These are phyloP conservation scores for Dothistroma pini DNA, from an alignment of 2,329 filamentous ascomycete species.

Conservation along the genomic window DNA sequence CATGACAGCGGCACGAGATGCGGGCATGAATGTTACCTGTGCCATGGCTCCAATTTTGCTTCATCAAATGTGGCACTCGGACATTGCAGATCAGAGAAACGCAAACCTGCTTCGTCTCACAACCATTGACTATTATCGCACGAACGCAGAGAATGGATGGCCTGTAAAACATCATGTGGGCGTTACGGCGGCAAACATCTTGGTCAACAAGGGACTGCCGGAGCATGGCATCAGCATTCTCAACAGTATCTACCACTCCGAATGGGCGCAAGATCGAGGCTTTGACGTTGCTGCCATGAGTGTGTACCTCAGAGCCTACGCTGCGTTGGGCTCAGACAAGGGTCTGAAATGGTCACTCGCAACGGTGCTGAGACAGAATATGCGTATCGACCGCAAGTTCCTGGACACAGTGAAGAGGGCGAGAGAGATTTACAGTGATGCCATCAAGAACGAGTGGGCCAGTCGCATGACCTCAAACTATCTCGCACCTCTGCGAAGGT, in stretches of 20 bases:
- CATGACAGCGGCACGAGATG: conserved; percentile 25
- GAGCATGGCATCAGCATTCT: conserved; percentile 31
- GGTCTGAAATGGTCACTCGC: conserved; percentile 29
- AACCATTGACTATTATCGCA: conserved; percentile 32
- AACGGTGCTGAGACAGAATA: conserved; percentile 27
- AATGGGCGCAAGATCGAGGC: conserved; percentile 20
- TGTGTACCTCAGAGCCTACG: conserved; percentile 33
- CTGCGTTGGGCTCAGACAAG: conserved; percentile 12
- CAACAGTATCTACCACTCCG: conserved; percentile 25
- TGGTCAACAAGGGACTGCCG: conserved; percentile 28
- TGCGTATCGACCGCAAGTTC: conserved; percentile 31
- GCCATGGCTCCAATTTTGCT: conserved; percentile 30
- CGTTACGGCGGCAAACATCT: conserved; percentile 29
- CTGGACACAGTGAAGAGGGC: conserved; percentile 11
- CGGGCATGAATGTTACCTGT: conserved; percentile 31
- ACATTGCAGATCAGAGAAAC: conserved; percentile 10
- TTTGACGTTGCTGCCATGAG: conserved; percentile 33
- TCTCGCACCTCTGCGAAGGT: background rate
- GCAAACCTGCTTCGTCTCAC: conserved; percentile 19
- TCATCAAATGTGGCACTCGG: conserved; percentile 23
- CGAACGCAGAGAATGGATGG: conserved; percentile 28
- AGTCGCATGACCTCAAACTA: background rate
- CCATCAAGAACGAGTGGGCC: background rate
- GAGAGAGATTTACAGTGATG: background rate
- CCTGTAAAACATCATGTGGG: conserved; percentile 29